phyloP scores from a whole-genome alignment of 2,329 filamentous ascomycete species.

The Neopestalotiopsis clavispora region DNA sequence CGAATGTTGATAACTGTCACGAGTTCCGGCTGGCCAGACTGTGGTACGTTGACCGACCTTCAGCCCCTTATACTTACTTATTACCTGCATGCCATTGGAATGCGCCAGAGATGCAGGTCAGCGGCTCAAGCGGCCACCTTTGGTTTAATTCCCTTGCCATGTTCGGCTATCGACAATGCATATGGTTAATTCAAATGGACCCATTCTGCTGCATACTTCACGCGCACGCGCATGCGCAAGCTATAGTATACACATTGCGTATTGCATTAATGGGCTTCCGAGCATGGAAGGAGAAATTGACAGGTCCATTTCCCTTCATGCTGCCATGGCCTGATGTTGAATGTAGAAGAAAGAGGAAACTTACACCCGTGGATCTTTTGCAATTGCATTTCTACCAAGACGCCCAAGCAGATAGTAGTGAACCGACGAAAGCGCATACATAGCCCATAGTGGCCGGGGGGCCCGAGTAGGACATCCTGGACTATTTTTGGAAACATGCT shows the following conservation, averaged over 20 bases:
- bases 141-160: background rate
- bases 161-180: background rate
- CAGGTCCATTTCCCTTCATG: background rate
- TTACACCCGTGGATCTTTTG: background rate
- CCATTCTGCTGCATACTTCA: background rate
- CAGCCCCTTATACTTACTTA: too few relatives aligned
- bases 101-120: background rate
- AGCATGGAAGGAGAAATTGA: constrained; percentile 1
- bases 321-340: background rate
- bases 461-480: background rate
- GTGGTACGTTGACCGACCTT: too few relatives aligned
- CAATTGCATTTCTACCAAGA: background rate
- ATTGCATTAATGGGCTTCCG: constrained; percentile 3
- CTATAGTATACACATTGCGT: background rate
- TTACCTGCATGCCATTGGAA: background rate
- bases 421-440: background rate
- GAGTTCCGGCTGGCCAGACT: too few relatives aligned
- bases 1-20: too few relatives aligned
- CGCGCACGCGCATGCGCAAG: background rate
- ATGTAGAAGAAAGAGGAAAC: background rate
- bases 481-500: background rate
- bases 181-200: background rate
- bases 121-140: background rate
- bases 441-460: background rate
- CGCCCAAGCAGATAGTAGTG: background rate